phyloP scores from a whole-genome alignment of 176 grass and related monocot genomes.

The Aegilops tauschii region DNA sequence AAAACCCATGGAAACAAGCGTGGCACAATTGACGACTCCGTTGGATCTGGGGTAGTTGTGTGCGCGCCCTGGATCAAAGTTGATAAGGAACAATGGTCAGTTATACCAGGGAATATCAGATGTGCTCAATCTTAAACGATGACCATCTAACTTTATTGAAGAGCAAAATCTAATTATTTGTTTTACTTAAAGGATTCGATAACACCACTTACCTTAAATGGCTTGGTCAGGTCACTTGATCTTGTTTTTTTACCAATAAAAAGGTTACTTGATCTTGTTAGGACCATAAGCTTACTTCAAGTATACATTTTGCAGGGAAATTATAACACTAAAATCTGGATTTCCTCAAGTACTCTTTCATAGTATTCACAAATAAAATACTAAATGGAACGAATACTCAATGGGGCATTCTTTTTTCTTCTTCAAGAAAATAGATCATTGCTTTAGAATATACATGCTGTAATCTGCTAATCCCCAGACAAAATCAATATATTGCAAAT shows the following conservation, averaged over 20 bases:
- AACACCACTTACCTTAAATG: background rate
- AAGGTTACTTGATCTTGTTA: background rate
- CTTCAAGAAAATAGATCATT: background rate
- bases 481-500: background rate
- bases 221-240: background rate
- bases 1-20: constrained; percentile 87
- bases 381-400: background rate
- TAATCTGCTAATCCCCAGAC: background rate
- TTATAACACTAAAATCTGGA: background rate
- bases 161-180: background rate
- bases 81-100: background rate
- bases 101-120: background rate
- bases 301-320: background rate
- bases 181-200: background rate
- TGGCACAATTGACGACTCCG: constrained; percentile 47
- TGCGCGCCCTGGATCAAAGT: background rate
- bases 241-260: background rate
- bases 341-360: background rate
- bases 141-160: background rate
- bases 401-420: background rate
- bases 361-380: background rate
- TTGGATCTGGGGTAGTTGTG: constrained; percentile 28
- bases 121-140: background rate
- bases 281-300: background rate
- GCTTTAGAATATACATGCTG: background rate